A percentile compares a stretch with the other conserved stretches of the same genome.
phyloP scores from a whole-genome alignment of 768 basidiomycete species.

The Tricholoma matsutake region DNA sequence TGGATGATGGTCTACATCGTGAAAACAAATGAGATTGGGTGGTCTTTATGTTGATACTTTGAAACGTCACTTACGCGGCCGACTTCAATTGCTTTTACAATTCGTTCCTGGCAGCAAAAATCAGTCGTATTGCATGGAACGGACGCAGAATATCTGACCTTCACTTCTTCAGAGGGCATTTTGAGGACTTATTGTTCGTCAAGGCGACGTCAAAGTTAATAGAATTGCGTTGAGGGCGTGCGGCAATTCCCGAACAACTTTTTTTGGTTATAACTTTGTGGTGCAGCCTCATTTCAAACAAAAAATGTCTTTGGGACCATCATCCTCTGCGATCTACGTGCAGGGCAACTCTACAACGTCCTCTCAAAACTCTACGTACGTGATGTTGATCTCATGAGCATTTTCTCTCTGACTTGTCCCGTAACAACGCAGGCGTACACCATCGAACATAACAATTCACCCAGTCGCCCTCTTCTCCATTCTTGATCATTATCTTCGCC shows the following conservation, averaged over 20 bases:
- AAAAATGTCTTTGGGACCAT: slow-evolving; percentile 48
- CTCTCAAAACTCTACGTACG: slow-evolving; percentile 38
- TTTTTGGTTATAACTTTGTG: slow-evolving; percentile 17
- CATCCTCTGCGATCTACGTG: slow-evolving; percentile 51
- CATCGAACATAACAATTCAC: slow-evolving; percentile 76
- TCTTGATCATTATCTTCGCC: slow-evolving; percentile 94
- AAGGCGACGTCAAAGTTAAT: background rate
- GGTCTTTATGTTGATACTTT: background rate
- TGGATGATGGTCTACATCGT: slow-evolving; percentile 75
- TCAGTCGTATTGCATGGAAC: background rate
- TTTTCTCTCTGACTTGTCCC: slow-evolving; percentile 3
- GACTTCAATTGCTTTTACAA: slow-evolving; percentile 76
- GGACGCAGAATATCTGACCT: slow-evolving; percentile 42
- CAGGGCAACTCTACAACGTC: slow-evolving; percentile 32
- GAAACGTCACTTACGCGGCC: slow-evolving; percentile 59
- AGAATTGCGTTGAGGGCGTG: slow-evolving; percentile 20
- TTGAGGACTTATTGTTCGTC: slow-evolving; percentile 15
- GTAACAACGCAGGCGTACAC: slow-evolving; percentile 53
- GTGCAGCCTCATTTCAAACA: slow-evolving; percentile 5
- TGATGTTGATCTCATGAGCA: slow-evolving; percentile 4
- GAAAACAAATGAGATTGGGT: slow-evolving; percentile 3
- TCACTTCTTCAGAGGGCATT: slow-evolving; percentile 92
- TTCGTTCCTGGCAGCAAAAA: slow-evolving; percentile 59
- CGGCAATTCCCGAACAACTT: slow-evolving; percentile 39
- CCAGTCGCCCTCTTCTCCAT: slow-evolving; percentile 93